Conservation (phyloP, 805 yeast species). For the Saturnispora ahearnii region DNA sequence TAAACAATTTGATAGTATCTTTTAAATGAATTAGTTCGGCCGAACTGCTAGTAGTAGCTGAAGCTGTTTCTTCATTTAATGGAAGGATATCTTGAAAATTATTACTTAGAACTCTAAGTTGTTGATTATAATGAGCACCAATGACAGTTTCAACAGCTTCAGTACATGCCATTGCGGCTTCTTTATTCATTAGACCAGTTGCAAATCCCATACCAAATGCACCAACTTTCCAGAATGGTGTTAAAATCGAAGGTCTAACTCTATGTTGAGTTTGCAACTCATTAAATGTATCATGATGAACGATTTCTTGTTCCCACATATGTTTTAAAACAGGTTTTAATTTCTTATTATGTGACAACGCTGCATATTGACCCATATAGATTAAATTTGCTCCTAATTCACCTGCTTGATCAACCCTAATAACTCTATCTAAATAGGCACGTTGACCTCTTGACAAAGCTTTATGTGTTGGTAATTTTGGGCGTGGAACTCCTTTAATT, state of each 20-base stretch:
- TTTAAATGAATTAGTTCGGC: slow-evolving; percentile 53
- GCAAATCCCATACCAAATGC: slow-evolving; percentile 80
- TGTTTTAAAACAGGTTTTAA: slow-evolving; percentile 75
- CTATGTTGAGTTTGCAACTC: slow-evolving; percentile 62
- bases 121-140: slow-evolving; percentile 92
- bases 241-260: slow-evolving; percentile 83
- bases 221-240: slow-evolving; percentile 91
- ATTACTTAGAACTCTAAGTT: slow-evolving; percentile 65
- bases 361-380: slow-evolving; percentile 81
- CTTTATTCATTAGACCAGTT: slow-evolving; percentile 81
- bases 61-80: slow-evolving; percentile 23
- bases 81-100: slow-evolving; percentile 44
- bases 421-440: slow-evolving; percentile 62
- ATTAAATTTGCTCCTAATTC: slow-evolving; percentile 93
- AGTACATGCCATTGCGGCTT: slow-evolving; percentile 99
- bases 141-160: slow-evolving; percentile 98
- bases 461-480: slow-evolving; percentile 20
- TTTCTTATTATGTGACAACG: slow-evolving; percentile 62
- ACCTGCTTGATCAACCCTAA: slow-evolving; percentile 96
- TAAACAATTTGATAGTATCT: slow-evolving; percentile 57
- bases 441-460: slow-evolving; percentile 41
- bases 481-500: slow-evolving; percentile 1
- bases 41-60: slow-evolving; percentile 23
- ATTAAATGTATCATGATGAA: slow-evolving; percentile 83
- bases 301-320: slow-evolving; percentile 98